A percentile compares a stretch with the other conserved stretches of the same genome.
Conservation (phyloP, 495 filamentous ascomycete genomes). For the Tirmania nivea region DNA sequence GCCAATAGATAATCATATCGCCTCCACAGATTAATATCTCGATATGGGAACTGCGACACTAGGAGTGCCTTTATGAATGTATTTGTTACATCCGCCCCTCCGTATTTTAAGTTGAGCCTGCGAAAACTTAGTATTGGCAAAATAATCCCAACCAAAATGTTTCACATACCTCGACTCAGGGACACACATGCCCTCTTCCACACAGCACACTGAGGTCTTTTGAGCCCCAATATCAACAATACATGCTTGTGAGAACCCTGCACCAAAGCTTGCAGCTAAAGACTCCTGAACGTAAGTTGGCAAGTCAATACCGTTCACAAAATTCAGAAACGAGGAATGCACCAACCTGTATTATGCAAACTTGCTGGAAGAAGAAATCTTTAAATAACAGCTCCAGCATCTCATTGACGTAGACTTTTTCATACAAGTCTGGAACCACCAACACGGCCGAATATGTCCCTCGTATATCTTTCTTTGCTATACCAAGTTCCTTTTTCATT, state of each 20-base stretch:
- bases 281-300: slow-evolving; percentile 33
- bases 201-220: slow-evolving; percentile 94
- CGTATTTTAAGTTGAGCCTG: slow-evolving; percentile 75
- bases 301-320: neutral
- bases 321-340: neutral
- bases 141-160: neutral
- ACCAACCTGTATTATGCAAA: slow-evolving; percentile 59
- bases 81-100: slow-evolving; percentile 79
- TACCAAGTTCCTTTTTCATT: slow-evolving; percentile 56
- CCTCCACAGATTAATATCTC: slow-evolving; percentile 73
- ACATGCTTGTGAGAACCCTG: slow-evolving; percentile 75
- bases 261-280: slow-evolving; percentile 84
- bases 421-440: slow-evolving; percentile 88
- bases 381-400: slow-evolving; percentile 65
- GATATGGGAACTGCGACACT: slow-evolving; percentile 78
- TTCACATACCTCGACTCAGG: slow-evolving; percentile 46
- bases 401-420: slow-evolving; percentile 72
- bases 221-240: slow-evolving; percentile 94
- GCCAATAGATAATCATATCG: slow-evolving; percentile 83
- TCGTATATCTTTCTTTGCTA: slow-evolving; percentile 61
- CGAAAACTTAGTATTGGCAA: neutral
- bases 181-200: slow-evolving; percentile 86
- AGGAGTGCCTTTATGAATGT: slow-evolving; percentile 95
- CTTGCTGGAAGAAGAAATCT: slow-evolving; percentile 65
- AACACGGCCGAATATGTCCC: slow-evolving; percentile 81